Base-by-base conservation (phyloP, 805 yeast genomes). In the Sugiyamaella smithiae region DNA sequence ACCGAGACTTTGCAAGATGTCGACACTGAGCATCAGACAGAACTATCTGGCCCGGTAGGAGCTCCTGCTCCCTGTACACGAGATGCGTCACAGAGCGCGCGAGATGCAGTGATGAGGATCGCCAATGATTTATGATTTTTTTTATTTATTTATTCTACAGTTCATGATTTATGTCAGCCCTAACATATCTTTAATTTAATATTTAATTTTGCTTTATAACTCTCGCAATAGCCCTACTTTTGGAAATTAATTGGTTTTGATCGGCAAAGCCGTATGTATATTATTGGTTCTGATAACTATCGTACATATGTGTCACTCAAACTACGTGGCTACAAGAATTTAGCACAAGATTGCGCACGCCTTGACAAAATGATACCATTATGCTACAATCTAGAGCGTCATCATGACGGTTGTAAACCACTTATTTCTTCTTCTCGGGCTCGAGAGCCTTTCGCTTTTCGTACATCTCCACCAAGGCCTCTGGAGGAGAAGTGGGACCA, bases 401-500 rank as follows among this genome's bases (percentile, higher is more conserved):
- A 29, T 5, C 17, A 36, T 7, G 22, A 3, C 40, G 17, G 40
- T 32, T n/a, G n/a, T n/a, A n/a, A n/a, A n/a, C 11, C 19, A 20
- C 24, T 16, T 36, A 20, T 43, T 46, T 46, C 28, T 46, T 46
- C 23, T 46, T 40, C 29, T 36, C 45, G 14, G 45, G 45, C 36
- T 51, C 56, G 17, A 56, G 42, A 26, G 52, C 50, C 42, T 49
- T 48, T 29, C 59, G 44, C 29, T 24, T 47, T 40, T 29, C 26
- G 53, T 57, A 63, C 33, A 57, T 48, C 32, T 57, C 60, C 32
- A 31, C 14, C 28, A 64, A 49, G 40, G 29, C 43, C n/a, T 45
- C 42, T 1, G 65, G 55, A 16, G 61, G 63, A 16, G 55, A 50
- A 9, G 57, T 20, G 16, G 60, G 65, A 14, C 68, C 68, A 23